phyloP scores from a whole-genome alignment of 805 yeast species.

The Wickerhamiella azymoides region DNA sequence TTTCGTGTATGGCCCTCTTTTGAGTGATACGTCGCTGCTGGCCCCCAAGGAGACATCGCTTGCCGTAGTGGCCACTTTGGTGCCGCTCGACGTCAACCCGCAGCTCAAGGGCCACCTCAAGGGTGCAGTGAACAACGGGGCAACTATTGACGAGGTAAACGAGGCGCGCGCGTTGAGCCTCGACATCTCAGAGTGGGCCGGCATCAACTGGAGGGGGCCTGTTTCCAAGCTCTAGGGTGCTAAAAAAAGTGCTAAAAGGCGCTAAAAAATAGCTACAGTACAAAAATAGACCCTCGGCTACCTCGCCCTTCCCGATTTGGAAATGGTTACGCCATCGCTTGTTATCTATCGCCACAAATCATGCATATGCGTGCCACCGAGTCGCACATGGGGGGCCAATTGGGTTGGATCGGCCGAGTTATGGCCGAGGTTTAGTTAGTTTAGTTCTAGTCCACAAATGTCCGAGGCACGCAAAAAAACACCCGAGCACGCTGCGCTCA shows the following conservation, averaged over 20 bases:
- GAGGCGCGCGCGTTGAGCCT: slow-evolving; percentile 50
- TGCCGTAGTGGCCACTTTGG: slow-evolving; percentile 61
- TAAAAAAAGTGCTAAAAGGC: neutral
- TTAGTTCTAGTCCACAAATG: neutral
- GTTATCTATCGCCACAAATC: neutral
- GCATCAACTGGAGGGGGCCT: slow-evolving; percentile 43
- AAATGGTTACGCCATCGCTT: no score
- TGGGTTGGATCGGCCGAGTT: neutral
- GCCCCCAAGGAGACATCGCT: slow-evolving; percentile 58
- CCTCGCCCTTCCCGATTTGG: no score
- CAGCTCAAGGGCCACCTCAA: slow-evolving; percentile 81
- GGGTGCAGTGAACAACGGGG: slow-evolving; percentile 76
- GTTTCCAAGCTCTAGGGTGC: slow-evolving; percentile 39
- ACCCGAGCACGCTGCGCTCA: no score
- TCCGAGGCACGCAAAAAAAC: no score
- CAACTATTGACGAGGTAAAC: slow-evolving; percentile 45
- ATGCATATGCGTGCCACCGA: neutral
- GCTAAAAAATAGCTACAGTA: no score
- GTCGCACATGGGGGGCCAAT: neutral
- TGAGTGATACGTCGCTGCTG: slow-evolving; percentile 53
- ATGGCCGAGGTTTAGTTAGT: neutral
- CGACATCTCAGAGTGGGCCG: slow-evolving; percentile 60
- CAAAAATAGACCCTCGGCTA: no score
- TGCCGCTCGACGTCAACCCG: slow-evolving; percentile 89
- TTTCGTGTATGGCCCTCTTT: slow-evolving; percentile 64